Conservation (phyloP, 306 rosid genomes). For the Dalbergia oliveri region DNA sequence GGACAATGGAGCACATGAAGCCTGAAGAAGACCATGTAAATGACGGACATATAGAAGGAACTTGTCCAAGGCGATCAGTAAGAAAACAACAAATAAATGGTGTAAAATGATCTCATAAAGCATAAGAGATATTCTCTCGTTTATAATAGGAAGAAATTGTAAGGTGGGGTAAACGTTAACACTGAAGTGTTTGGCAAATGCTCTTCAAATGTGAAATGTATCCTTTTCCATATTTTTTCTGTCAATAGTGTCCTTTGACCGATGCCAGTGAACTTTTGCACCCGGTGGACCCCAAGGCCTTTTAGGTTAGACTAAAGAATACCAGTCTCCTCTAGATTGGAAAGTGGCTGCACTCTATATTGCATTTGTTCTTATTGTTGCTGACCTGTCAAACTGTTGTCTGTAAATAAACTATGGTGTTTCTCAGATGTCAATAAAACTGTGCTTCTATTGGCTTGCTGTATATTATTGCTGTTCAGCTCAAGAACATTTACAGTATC, state of each 20-base stretch:
- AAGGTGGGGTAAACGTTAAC: not conserved
- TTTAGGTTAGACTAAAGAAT: not conserved
- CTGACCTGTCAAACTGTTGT: constrained; percentile 3
- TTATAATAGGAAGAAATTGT: not conserved
- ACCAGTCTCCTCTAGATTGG: constrained; percentile 1
- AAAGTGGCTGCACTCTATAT: not conserved
- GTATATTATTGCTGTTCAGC: not conserved
- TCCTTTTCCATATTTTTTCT: not conserved
- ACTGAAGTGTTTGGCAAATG: not conserved
- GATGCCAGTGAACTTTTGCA: not conserved
- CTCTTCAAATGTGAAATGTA: constrained; percentile 17
- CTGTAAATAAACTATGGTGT: not conserved
- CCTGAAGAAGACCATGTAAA: not conserved
- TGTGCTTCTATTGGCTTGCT: not conserved
- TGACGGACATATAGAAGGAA: not conserved
- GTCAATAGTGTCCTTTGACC: not conserved
- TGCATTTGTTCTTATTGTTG: not conserved
- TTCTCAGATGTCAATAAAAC: not conserved
- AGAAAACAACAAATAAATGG: not conserved
- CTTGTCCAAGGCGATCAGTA: not conserved
- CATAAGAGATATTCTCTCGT: not conserved
- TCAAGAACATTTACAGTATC: not conserved
- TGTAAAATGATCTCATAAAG: not conserved
- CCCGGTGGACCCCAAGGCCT: not conserved
- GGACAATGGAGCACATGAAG: not conserved